These are phyloP conservation scores for Pleurotus giganteus DNA, from an alignment of 768 basidiomycete genomes.

Conservation along the genomic window DNA sequence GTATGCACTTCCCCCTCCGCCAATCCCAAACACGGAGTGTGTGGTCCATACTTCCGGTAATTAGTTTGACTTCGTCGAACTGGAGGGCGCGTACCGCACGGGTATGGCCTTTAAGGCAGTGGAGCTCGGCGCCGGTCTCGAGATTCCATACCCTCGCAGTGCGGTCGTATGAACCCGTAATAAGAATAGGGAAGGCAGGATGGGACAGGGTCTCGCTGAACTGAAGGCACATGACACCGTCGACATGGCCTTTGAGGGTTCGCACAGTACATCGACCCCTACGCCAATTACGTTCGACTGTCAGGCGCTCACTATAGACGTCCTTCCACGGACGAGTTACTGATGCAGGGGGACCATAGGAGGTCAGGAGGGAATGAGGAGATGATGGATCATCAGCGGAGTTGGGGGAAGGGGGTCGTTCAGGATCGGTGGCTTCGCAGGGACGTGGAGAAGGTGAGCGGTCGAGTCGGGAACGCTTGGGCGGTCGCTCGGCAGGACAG, in stretches of 20 bases:
- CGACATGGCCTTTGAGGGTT: slow-evolving; percentile 88
- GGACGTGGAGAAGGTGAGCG: slow-evolving; percentile 11
- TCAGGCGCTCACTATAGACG: slow-evolving; percentile 96
- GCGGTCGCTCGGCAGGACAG: slow-evolving; percentile 28
- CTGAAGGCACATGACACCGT: slow-evolving; percentile 97
- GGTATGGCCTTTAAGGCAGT: slow-evolving; percentile 85
- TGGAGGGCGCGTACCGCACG: slow-evolving; percentile 90
- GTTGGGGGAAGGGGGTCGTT: slow-evolving; percentile 9
- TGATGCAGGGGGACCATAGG: slow-evolving; percentile 26
- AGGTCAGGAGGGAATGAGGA: slow-evolving; percentile 14
- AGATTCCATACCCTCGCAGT: slow-evolving; percentile 96
- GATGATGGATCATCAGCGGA: not conserved
- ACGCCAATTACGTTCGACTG: slow-evolving; percentile 96
- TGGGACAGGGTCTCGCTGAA: slow-evolving; percentile 83
- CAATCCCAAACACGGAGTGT: slow-evolving; percentile 97
- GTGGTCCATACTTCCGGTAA: slow-evolving; percentile 95
- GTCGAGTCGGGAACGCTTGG: slow-evolving; percentile 52
- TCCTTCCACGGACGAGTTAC: slow-evolving; percentile 95
- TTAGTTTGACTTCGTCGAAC: slow-evolving; percentile 93
- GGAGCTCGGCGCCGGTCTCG: slow-evolving; percentile 83
- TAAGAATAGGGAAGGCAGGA: slow-evolving; percentile 88
- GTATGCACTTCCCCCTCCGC: slow-evolving; percentile 84
- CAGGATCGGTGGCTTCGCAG: slow-evolving; percentile 13
- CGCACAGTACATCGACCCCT: slow-evolving; percentile 85
- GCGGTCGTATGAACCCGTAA: slow-evolving; percentile 97